Evolutionary conservation across 129 eudicot species (phyloP), one percentile per base, ranked within the genome.

Genomic region (Helianthus tuberosus): DNA sequence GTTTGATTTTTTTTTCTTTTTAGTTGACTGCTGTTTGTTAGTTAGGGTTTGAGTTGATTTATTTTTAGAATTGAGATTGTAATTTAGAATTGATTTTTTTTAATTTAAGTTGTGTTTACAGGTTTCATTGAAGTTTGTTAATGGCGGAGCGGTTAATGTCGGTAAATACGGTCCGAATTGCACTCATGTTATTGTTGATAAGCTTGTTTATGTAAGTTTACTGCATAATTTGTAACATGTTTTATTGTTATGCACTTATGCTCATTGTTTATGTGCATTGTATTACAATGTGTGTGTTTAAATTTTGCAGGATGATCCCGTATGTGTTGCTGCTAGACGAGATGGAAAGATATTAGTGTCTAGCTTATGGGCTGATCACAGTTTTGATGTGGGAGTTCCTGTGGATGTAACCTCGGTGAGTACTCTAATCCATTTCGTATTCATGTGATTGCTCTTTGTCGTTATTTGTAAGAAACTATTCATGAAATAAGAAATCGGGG

Each of bases 151-250:
- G 5, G 75, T 91, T 59, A 94, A 91, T 74, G 90, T 76, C 64
- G 87, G 85, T 55, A 77, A 65, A 32, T 88, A 83, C 41, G 90
- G 87, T 12, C 87, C 96, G 16, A 71, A 79, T 62, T 89, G 97
- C 76, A 95, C 91, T 65, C 97, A 95, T 79, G 92, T 95, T 15
- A 85, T 95, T 63, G 94, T 91, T 16, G 86, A 91, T 70, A 83
- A 81, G 68, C 64, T 87, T 73, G 77, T 74, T 11, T 75, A 85
- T 72, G 99, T 95, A 87, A 75, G 68, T 65, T 43, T 43, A 43
- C 11, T 51, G 17, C 48, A 49, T 11, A 35, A 57, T 72, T 44
- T 64, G 32, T 43, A 43, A 2, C 47, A 1, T 10, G 62, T 68
- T 61, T 17, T 52, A 51, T 43, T 67, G 74, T 67, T 29, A 13